Evolutionary conservation across 768 basidiomycete species (phyloP).

Genomic region (Rhodocollybia butyracea): DNA sequence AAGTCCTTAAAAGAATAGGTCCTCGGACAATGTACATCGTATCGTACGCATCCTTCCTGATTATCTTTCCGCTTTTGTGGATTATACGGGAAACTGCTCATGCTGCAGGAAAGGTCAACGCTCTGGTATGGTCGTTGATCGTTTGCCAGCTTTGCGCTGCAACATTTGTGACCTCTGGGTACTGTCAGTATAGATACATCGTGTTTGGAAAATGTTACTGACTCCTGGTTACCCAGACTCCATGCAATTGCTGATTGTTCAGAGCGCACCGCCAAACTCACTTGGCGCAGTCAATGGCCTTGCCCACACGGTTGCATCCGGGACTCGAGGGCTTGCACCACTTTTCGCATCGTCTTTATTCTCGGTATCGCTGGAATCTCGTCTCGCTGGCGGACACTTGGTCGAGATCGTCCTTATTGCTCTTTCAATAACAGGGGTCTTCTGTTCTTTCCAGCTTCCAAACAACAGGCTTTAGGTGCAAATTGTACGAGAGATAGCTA

Average conservation of each 20-base stretch:
- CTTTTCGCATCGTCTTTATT: slow-evolving; percentile 56
- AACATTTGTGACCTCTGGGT: slow-evolving; percentile 28
- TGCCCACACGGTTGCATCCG: slow-evolving; percentile 49
- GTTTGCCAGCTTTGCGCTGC: slow-evolving; percentile 28
- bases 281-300: slow-evolving; percentile 55
- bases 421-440: neutral
- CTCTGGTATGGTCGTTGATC: slow-evolving; percentile 26
- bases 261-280: slow-evolving; percentile 36
- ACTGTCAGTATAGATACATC: slow-evolving; percentile 25
- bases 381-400: slow-evolving; percentile 41
- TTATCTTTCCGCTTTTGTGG: slow-evolving; percentile 16
- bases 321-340: slow-evolving; percentile 50
- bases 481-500: neutral
- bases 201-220: neutral
- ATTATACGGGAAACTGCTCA: slow-evolving; percentile 20
- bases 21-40: slow-evolving; percentile 45
- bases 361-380: slow-evolving; percentile 43
- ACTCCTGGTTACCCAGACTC: slow-evolving; percentile 32
- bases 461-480: neutral
- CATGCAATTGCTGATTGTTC: slow-evolving; percentile 43
- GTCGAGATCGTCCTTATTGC: slow-evolving; percentile 30
- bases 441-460: neutral
- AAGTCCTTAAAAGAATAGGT: slow-evolving; percentile 51
- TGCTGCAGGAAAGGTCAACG: slow-evolving; percentile 31
- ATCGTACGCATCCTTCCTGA: slow-evolving; percentile 24